Evolutionary conservation across 1,284 basidiomycete genomes (phyloP), one percentile per base, ranked within the genome.

Genomic region (Heliocybe sulcata): DNA sequence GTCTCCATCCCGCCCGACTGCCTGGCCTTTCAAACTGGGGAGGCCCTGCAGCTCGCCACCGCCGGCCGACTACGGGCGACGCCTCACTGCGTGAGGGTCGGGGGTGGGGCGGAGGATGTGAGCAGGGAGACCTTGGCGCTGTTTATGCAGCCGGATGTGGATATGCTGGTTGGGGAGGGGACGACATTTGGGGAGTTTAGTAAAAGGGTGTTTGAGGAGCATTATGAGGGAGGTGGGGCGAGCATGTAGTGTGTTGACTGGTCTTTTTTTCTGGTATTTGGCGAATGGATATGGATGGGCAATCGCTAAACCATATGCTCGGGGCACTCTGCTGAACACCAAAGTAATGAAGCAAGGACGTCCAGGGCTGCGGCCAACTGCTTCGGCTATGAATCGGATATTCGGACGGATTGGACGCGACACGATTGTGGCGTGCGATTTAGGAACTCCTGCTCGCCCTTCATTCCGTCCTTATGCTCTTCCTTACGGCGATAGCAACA

Each of bases 11-110:
- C 94, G 1, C 63, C 74, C 16, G 82, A 90, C 64, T 89, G 83
- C 65, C 71, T 92, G 56, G 94, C 94, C 1, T 95, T 97, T 70
- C 94, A 98, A 69, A 96, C 92, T 0, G 94, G 94, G 8, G 92
- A 97, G 71, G 91, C 94, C 14, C 80, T 98, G 26, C 85, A 94
- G 67, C 75, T 97, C 27, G 85, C 94, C 12, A 95, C 93, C 1
- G 82, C 77, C 19, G 82, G 83, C 11, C 79, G 75, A 57, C 73
- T 97, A 19, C 80, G 85, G 47, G 94, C 94, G 0, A 97, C 94
- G 0, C 92, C 93, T 8, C 94, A 98, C 63, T 96, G 91, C 61
- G 94, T 97, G 35, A 82, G 85, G 55, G 80, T 88, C 1, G 88
- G 86, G 3, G 67, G 69, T 2, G 71, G 73, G 2, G 69, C 72